phyloP scores from a whole-genome alignment of 2,329 filamentous ascomycete species.

The Colletotrichum tropicale region DNA sequence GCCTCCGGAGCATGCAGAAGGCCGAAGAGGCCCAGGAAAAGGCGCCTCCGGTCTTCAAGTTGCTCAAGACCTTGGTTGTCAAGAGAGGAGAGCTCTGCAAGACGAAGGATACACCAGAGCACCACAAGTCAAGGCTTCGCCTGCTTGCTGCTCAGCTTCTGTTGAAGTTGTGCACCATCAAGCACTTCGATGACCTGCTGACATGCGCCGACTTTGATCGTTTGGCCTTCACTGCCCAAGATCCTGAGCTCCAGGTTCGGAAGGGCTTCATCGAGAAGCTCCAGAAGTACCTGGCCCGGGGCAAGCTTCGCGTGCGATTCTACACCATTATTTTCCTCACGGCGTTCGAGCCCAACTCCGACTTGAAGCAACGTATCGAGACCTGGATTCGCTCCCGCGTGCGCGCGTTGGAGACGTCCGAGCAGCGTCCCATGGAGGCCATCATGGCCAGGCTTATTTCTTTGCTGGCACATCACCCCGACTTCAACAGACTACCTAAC shows the following conservation, averaged over 20 bases:
- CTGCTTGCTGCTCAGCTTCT: constrained; percentile 80
- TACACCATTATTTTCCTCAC: constrained; percentile 90
- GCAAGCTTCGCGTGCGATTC: constrained; percentile 75
- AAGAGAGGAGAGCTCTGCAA: constrained; percentile 83
- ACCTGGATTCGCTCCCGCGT: constrained; percentile 90
- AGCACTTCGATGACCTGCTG: constrained; percentile 77
- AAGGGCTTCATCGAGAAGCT: constrained; percentile 81
- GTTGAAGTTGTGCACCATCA: constrained; percentile 82
- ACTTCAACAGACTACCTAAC: constrained; percentile 63
- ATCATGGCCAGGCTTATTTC: constrained; percentile 84
- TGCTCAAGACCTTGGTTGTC: constrained; percentile 77
- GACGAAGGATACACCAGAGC: constrained; percentile 73
- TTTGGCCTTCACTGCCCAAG: constrained; percentile 82
- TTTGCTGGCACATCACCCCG: constrained; percentile 90
- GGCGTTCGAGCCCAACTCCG: constrained; percentile 83
- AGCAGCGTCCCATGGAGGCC: constrained; percentile 75
- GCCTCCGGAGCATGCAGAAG: constrained; percentile 68
- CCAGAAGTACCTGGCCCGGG: constrained; percentile 85
- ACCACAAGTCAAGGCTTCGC: constrained; percentile 81
- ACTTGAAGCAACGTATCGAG: constrained; percentile 75
- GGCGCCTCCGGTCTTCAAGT: constrained; percentile 74
- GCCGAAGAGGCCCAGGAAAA: constrained; percentile 59
- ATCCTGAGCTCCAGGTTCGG: constrained; percentile 75
- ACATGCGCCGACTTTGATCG: constrained; percentile 78
- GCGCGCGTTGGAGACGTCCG: constrained; percentile 64